Base-by-base conservation (phyloP, 2,329 filamentous ascomycete genomes). In the Talaromyces albobiverticillius region DNA sequence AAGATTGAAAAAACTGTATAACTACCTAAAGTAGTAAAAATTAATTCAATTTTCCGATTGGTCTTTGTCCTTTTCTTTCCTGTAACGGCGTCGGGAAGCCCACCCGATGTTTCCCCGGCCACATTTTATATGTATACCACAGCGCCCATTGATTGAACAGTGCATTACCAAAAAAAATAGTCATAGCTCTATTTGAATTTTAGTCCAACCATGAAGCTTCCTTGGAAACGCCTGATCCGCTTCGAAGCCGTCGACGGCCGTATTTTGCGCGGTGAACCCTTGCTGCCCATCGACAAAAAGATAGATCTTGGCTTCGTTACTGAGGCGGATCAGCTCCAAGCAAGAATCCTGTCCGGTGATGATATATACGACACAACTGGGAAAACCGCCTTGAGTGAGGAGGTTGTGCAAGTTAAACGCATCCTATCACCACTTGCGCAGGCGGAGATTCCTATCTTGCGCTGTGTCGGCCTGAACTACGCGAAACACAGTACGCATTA, bases 401-500 rank as follows among this genome's bases (percentile, higher is more conserved):
- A 84, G 59, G 65, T 79, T 9, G 81, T 76, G 2, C 75, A 72
- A 0, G 82, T 85, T 6, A 79, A 81, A 61, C 71, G 68, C 49
- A 64, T 85, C 0, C 71, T 85, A 0, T 79, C 80, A 0, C 82
- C 82, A 0, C 63, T 85, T 29, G 71, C 75, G 0, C 67, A 64
- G 9, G 65, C 68, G 2, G 79, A 84, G 48, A 78, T 84, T 0
- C 79, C 81, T 0, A 81, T 83, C 41, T 61, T 86, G 3, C 68
- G 81, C 18, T 85, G 82, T 59, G 76, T 84, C 11, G 83, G 82
- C 0, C 62, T 85, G 25, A 85, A 86, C 60, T 85, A 84, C 60
- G 75, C 76, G 36, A 83, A 79, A 51, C 82, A 85, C 60, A 81
- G 73, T 76, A 55, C n/a, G n/a, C n/a, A n/a, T n/a, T n/a, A n/a